These are phyloP conservation scores for Rhynchosporium agropyri DNA, from an alignment of 2,329 filamentous ascomycete species.

Conservation along the genomic window DNA sequence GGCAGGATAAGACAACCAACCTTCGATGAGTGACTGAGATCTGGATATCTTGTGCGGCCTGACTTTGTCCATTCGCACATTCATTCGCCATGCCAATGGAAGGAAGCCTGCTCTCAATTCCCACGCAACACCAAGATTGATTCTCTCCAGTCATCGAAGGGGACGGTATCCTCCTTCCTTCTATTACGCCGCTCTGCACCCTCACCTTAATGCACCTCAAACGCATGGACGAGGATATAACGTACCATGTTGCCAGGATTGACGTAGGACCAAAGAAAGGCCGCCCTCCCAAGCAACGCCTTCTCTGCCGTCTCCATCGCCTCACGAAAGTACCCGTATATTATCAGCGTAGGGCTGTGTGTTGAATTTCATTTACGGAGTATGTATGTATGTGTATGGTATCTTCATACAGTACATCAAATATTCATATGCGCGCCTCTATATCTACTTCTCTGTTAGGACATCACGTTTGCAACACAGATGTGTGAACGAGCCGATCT, in stretches of 20 bases:
- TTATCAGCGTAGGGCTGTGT: too few relatives aligned
- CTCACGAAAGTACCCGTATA: background rate
- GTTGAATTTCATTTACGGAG: background rate
- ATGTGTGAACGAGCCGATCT: conserved; percentile 21
- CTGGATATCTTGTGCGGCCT: background rate
- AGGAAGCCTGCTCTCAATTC: background rate
- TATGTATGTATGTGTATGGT: too few relatives aligned
- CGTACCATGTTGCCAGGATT: conserved; percentile 1
- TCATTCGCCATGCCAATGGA: background rate
- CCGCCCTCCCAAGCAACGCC: background rate
- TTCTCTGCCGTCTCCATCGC: background rate
- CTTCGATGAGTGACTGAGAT: background rate
- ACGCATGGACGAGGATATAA: conserved; percentile 11
- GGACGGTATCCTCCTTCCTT: background rate
- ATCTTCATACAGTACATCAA: too few relatives aligned
- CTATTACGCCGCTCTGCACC: background rate
- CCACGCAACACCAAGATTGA: background rate
- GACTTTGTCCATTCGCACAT: conserved; percentile 4
- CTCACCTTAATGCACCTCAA: background rate
- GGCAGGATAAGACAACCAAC: too few relatives aligned
- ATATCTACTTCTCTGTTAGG: conserved; percentile 1
- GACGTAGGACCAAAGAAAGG: conserved; percentile 1
- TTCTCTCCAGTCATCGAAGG: background rate
- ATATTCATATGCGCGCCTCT: background rate
- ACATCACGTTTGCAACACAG: conserved; percentile 11